Percentiles rank a stretch among this genome's conserved stretches.
phyloP scores from a whole-genome alignment of 768 basidiomycete genomes.

The Trametopsis cervina region DNA sequence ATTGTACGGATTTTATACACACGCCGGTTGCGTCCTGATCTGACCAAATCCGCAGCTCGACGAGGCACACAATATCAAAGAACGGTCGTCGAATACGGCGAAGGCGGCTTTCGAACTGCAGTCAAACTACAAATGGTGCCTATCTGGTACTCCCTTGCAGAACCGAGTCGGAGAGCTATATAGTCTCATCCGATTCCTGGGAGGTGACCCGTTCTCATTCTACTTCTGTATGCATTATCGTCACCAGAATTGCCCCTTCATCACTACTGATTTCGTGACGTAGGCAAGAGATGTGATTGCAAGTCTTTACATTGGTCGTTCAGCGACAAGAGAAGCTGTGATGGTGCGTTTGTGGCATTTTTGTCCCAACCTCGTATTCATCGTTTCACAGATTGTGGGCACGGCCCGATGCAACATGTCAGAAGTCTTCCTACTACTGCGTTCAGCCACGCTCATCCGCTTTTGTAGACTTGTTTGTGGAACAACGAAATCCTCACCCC shows the following conservation, averaged over 20 bases:
- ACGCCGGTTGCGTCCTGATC: neutral
- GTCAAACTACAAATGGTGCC: slow-evolving; percentile 83
- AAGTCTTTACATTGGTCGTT: slow-evolving; percentile 96
- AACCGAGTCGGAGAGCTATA: slow-evolving; percentile 99
- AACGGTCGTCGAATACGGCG: slow-evolving; percentile 88
- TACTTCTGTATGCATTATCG: slow-evolving; percentile 68
- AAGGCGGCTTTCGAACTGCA: slow-evolving; percentile 92
- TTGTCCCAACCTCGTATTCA: neutral
- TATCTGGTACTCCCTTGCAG: slow-evolving; percentile 94
- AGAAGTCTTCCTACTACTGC: slow-evolving; percentile 17
- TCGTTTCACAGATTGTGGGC: slow-evolving; percentile 57
- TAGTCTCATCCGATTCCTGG: slow-evolving; percentile 86
- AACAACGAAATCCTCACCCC: slow-evolving; percentile 95
- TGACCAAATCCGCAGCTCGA: slow-evolving; percentile 50
- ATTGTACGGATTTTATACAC: slow-evolving; percentile 43
- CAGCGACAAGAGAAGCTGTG: slow-evolving; percentile 73
- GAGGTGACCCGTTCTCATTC: slow-evolving; percentile 87
- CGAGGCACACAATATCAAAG: slow-evolving; percentile 98
- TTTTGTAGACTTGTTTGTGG: slow-evolving; percentile 82
- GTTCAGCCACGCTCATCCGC: too few relatives aligned
- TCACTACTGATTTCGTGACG: slow-evolving; percentile 4
- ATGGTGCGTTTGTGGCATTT: slow-evolving; percentile 42
- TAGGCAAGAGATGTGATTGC: slow-evolving; percentile 88
- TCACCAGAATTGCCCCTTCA: neutral
- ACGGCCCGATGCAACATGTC: slow-evolving; percentile 80